Percentiles rank a stretch among this genome's conserved stretches.
phyloP scores from a whole-genome alignment of 306 rosid genomes.

The Vigna radiata region DNA sequence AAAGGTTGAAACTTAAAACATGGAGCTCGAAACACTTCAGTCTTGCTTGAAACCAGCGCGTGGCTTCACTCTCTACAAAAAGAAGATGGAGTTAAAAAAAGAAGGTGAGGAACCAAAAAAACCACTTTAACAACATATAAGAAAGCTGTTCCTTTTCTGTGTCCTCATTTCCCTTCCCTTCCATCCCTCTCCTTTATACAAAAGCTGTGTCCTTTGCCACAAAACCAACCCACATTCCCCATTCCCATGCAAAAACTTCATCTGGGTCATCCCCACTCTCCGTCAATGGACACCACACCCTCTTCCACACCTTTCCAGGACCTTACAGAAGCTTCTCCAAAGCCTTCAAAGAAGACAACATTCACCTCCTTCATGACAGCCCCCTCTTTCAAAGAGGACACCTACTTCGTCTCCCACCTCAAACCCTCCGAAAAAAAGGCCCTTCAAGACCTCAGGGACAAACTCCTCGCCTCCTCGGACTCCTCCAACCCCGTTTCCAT shows the following conservation, averaged over 20 bases:
- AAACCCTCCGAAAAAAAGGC: conserved; percentile 73
- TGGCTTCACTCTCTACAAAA: conserved; percentile 1
- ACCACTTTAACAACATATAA: background rate
- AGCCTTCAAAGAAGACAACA: conserved; percentile 64
- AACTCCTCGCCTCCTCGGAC: conserved; percentile 42
- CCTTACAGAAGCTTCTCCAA: conserved; percentile 60
- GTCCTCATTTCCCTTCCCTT: background rate
- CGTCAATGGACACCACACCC: conserved; percentile 8
- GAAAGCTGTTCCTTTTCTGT: background rate
- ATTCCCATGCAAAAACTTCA: conserved; percentile 41
- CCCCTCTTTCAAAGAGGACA: conserved; percentile 74
- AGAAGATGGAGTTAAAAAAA: no score
- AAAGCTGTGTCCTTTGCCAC: conserved; percentile 16
- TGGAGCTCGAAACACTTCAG: background rate
- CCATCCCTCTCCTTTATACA: background rate
- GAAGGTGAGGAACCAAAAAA: background rate
- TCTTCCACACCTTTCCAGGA: conserved; percentile 45
- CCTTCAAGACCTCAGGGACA: conserved; percentile 68
- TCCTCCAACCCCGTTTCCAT: conserved; percentile 43
- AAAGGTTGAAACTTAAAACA: no score
- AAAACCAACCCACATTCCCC: background rate
- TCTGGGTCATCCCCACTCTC: conserved; percentile 53
- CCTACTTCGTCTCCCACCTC: conserved; percentile 64
- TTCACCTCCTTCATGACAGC: conserved; percentile 54
- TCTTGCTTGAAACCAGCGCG: background rate